These are phyloP conservation scores for Penicillium alfredii DNA, from an alignment of 495 filamentous ascomycete species.

Conservation along the genomic window DNA sequence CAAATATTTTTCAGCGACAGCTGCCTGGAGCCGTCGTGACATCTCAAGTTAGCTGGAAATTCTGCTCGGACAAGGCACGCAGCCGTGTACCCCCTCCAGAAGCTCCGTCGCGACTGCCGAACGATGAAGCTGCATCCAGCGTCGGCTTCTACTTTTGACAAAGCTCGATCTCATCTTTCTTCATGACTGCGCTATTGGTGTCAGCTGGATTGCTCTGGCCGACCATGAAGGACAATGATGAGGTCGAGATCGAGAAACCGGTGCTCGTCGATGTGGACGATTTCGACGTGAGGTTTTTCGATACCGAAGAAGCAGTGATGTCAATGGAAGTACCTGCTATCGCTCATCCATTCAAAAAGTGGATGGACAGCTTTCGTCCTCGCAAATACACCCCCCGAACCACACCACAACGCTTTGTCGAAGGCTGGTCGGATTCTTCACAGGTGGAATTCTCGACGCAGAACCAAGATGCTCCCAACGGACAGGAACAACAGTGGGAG, in stretches of 20 bases:
- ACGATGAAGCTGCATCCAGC: constrained; percentile 10
- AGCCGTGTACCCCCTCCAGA: too few species aligned
- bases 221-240: constrained; percentile 12
- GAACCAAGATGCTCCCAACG: constrained; percentile 17
- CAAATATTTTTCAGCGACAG: constrained; percentile 20
- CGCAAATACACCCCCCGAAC: constrained; percentile 26
- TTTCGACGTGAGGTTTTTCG: constrained; percentile 5
- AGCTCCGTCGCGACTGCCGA: constrained; percentile 14
- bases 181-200: constrained; percentile 7
- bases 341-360: constrained; percentile 43
- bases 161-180: constrained; percentile 2
- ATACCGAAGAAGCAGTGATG: constrained; percentile 2
- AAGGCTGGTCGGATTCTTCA: constrained; percentile 43
- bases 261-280: constrained; percentile 6
- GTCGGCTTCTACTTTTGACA: constrained; percentile 3
- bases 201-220: constrained; percentile 3
- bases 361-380: constrained; percentile 49
- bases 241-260: constrained; percentile 1
- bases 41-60: too few species aligned
- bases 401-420: constrained; percentile 25
- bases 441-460: constrained; percentile 21
- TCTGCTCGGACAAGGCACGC: too few species aligned
- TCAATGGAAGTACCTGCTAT: too few species aligned
- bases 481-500: constrained; percentile 39
- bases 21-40: constrained; percentile 10